Percentiles rank a stretch among this genome's conserved stretches.
phyloP scores from a whole-genome alignment of 352 stramenopile genomes.

The Halophytophthora polymorphica region DNA sequence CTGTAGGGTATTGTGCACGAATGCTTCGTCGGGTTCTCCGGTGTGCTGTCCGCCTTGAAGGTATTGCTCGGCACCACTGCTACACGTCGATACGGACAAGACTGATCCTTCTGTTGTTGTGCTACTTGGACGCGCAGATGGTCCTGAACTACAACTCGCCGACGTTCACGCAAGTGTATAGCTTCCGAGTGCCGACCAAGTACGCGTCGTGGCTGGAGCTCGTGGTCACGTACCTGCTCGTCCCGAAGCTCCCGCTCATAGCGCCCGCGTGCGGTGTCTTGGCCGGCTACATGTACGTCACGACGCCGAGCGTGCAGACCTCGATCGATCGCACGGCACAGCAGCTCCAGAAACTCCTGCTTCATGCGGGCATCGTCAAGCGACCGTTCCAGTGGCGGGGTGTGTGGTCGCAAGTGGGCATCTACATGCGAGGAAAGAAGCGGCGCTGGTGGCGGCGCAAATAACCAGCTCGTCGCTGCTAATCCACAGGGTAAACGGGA shows the following conservation, averaged over 20 bases:
- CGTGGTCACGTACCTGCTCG: constrained; percentile 76
- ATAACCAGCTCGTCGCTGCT: not conserved
- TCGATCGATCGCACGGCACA: constrained; percentile 12
- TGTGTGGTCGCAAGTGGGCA: constrained; percentile 19
- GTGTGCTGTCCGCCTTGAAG: constrained; percentile 79
- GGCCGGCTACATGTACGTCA: constrained; percentile 55
- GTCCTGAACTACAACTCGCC: constrained; percentile 79
- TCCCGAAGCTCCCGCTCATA: constrained; percentile 78
- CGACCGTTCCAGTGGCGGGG: constrained; percentile 23
- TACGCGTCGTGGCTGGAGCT: constrained; percentile 89
- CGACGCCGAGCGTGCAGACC: constrained; percentile 23
- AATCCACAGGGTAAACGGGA: too few relatives aligned
- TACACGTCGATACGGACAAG: too few relatives aligned
- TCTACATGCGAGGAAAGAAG: constrained; percentile 15
- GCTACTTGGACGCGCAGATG: constrained; percentile 42
- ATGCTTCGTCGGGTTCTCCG: constrained; percentile 78
- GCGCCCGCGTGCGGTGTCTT: constrained; percentile 86
- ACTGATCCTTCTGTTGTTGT: too few relatives aligned
- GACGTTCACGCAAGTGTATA: constrained; percentile 55
- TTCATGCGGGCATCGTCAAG: constrained; percentile 23
- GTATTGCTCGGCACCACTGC: constrained; percentile 25
- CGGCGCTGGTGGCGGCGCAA: not conserved
- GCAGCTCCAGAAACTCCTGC: constrained; percentile 11
- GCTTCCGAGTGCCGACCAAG: constrained; percentile 78
- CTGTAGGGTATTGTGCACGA: constrained; percentile 37